Conservation (phyloP, 345 rosid genomes). For the Litchi chinensis region DNA sequence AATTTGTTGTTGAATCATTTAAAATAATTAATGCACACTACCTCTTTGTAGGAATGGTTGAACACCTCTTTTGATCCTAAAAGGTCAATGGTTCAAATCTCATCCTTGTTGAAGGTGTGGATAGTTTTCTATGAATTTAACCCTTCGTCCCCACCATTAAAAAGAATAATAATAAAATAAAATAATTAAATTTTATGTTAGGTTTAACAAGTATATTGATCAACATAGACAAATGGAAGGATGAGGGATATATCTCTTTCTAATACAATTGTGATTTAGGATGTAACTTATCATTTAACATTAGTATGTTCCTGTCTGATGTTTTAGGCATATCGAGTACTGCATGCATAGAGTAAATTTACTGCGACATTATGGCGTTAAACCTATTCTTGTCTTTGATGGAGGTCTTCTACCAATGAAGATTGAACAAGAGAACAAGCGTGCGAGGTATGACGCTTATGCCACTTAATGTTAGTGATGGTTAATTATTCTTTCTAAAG, state of each 20-base stretch:
- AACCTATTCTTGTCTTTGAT: constrained; percentile 88
- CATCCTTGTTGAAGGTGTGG: too few relatives aligned
- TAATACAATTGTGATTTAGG: constrained; percentile 18
- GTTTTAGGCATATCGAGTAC: constrained; percentile 79
- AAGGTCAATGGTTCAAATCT: too few relatives aligned
- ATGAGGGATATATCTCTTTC: not conserved
- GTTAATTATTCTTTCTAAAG: not conserved
- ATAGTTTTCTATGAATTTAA: too few relatives aligned
- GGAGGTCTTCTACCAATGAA: constrained; percentile 95
- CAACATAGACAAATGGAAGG: not conserved
- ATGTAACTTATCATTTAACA: constrained; percentile 12
- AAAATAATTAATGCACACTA: not conserved
- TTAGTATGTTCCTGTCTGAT: constrained; percentile 23
- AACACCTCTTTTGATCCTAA: too few relatives aligned
- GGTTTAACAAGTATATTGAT: not conserved
- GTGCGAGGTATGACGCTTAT: constrained; percentile 64
- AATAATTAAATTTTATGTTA: not conserved
- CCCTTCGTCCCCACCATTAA: too few relatives aligned
- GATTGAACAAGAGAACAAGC: constrained; percentile 95
- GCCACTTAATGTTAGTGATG: not conserved
- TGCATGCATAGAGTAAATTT: constrained; percentile 96
- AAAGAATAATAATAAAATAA: too few relatives aligned
- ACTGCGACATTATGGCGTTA: constrained; percentile 80
- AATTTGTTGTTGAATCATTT: not conserved
- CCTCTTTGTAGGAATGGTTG: too few relatives aligned